phyloP scores from a whole-genome alignment of 805 yeast species.

The Saccharomycopsis sp. region DNA sequence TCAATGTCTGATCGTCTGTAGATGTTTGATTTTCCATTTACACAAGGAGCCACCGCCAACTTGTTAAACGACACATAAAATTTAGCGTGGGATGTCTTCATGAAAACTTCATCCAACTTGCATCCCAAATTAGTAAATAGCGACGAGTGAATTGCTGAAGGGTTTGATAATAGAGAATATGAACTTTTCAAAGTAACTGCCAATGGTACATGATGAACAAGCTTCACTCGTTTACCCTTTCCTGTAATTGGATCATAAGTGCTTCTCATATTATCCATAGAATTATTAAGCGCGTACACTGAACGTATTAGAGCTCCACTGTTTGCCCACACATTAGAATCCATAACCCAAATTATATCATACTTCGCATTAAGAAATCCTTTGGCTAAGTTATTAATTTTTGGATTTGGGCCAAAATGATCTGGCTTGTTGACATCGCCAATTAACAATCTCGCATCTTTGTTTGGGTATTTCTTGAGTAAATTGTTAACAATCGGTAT shows the following conservation, averaged over 20 bases:
- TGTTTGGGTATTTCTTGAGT: slow-evolving; percentile 44
- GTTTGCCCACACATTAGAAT: slow-evolving; percentile 75
- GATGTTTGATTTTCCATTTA: slow-evolving; percentile 81
- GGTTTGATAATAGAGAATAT: background rate
- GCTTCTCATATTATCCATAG: slow-evolving; percentile 44
- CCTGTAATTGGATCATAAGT: slow-evolving; percentile 23
- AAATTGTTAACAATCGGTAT: slow-evolving; percentile 47
- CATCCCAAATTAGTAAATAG: slow-evolving; percentile 43
- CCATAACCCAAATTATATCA: slow-evolving; percentile 80
- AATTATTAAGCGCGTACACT: slow-evolving; percentile 41
- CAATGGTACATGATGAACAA: slow-evolving; percentile 79
- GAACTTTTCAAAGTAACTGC: slow-evolving; percentile 36
- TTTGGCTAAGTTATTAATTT: slow-evolving; percentile 78
- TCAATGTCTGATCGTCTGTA: slow-evolving; percentile 65
- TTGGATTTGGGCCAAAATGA: slow-evolving; percentile 80
- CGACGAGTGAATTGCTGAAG: background rate
- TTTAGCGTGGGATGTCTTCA: slow-evolving; percentile 77
- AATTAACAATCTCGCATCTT: slow-evolving; percentile 53
- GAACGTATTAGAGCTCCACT: slow-evolving; percentile 61
- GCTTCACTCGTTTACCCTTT: slow-evolving; percentile 39
- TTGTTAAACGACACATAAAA: slow-evolving; percentile 76
- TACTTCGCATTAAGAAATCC: slow-evolving; percentile 62
- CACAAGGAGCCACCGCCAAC: slow-evolving; percentile 76
- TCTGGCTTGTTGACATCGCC: slow-evolving; percentile 35
- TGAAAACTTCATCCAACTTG: slow-evolving; percentile 75